Evolutionary conservation across 306 rosid species (phyloP).

Genomic region (Vicia faba): DNA sequence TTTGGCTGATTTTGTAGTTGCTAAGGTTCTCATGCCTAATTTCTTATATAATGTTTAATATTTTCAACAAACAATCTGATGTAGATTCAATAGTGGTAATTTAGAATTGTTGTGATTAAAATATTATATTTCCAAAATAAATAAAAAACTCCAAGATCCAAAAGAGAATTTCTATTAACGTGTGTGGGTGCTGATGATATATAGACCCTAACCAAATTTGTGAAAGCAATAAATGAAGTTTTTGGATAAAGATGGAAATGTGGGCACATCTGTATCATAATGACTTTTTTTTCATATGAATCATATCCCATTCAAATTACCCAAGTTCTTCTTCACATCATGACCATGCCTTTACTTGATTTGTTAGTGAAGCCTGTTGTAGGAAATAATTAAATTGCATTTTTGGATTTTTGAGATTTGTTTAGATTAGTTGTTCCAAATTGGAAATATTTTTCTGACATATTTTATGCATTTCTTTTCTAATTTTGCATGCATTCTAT

Average conservation of each 20-base stretch:
- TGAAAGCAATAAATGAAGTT: conserved; percentile 1
- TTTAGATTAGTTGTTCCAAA: neutral
- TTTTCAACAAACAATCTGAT: neutral
- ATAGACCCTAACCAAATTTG: conserved; percentile 8
- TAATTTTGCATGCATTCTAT: conserved; percentile 69
- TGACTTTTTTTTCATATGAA: neutral
- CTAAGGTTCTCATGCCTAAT: conserved; percentile 58
- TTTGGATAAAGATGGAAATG: conserved; percentile 9
- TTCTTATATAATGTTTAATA: conserved; percentile 18
- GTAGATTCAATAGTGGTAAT: conserved; percentile 5
- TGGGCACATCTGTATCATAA: conserved; percentile 4
- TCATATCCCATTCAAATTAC: neutral
- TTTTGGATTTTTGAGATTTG: neutral
- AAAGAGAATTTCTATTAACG: neutral
- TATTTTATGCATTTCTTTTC: neutral
- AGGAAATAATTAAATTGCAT: too few relatives aligned
- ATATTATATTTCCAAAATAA: conserved; percentile 2
- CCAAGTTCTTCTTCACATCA: neutral
- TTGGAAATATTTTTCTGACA: neutral
- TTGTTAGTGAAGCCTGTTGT: neutral
- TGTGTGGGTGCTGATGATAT: neutral
- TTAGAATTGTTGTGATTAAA: neutral
- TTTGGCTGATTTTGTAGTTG: conserved; percentile 82
- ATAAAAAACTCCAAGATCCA: neutral
- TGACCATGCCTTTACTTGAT: neutral